Percentiles rank a stretch among this genome's conserved stretches.
These are phyloP conservation scores for Beauveria bassiana DNA, from an alignment of 2,329 filamentous ascomycete species.

Conservation along the genomic window DNA sequence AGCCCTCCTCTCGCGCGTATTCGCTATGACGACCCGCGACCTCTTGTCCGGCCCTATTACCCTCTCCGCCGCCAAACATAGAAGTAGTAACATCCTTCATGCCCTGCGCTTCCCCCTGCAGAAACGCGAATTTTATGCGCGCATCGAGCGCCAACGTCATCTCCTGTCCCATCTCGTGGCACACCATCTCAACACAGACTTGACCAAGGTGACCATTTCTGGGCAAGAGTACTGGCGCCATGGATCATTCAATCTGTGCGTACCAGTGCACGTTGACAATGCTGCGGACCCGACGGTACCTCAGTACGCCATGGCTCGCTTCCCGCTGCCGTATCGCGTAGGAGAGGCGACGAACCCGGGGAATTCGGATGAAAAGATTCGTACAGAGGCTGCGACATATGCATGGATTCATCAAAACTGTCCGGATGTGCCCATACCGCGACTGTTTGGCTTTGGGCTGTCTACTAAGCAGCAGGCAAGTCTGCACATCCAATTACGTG, in stretches of 20 bases:
- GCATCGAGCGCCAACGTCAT: neutral
- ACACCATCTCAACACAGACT: neutral
- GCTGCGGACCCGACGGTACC: neutral
- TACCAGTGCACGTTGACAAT: conserved; percentile 17
- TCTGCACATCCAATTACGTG: neutral
- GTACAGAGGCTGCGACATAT: conserved; percentile 16
- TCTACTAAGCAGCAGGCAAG: conserved; percentile 14
- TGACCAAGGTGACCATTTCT: neutral
- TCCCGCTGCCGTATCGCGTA: conserved; percentile 26
- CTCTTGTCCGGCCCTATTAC: conserved; percentile 6
- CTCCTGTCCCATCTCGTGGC: neutral
- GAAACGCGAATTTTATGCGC: conserved; percentile 2
- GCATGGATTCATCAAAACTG: conserved; percentile 17
- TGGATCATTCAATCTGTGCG: conserved; percentile 28
- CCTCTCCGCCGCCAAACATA: neutral
- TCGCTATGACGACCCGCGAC: neutral
- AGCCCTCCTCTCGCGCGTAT: too few relatives aligned
- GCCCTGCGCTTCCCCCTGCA: neutral
- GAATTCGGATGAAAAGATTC: conserved; percentile 34
- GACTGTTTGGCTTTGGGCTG: conserved; percentile 19
- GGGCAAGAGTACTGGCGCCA: neutral
- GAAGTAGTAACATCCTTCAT: neutral
- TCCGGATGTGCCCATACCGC: conserved; percentile 19
- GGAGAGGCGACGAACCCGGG: conserved; percentile 29
- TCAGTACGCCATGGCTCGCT: conserved; percentile 15